A percentile compares a stretch with the other conserved stretches of the same genome.
These are phyloP conservation scores for Anisodus acutangulus DNA, from an alignment of 257 asterid genomes.

Conservation along the genomic window DNA sequence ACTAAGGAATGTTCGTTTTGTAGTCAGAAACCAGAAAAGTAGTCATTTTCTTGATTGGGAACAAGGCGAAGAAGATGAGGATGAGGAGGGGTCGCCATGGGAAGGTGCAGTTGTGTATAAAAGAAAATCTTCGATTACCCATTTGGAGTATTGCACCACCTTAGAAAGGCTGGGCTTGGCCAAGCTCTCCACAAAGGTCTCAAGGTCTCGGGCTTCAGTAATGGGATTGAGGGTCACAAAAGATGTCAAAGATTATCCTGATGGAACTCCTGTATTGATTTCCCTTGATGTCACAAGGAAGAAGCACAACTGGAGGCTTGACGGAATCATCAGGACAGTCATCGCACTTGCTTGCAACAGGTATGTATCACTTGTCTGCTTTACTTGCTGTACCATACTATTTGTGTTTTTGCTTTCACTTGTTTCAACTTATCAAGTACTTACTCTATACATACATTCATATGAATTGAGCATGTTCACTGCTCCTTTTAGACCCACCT, in stretches of 20 bases:
- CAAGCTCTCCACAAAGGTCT: constrained; percentile 64
- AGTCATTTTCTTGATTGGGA: constrained; percentile 36
- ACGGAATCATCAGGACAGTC: constrained; percentile 79
- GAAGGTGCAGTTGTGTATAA: constrained; percentile 71
- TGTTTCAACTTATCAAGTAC: not conserved
- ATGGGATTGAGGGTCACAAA: constrained; percentile 80
- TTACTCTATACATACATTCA: not conserved
- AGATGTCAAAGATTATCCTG: constrained; percentile 59
- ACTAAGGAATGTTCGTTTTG: not conserved
- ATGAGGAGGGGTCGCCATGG: constrained; percentile 69
- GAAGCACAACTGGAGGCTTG: constrained; percentile 73
- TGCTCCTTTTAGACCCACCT: not conserved
- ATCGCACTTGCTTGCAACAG: constrained; percentile 76
- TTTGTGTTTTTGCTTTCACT: not conserved
- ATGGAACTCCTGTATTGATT: constrained; percentile 85
- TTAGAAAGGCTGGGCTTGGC: constrained; percentile 82
- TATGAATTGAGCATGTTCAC: not conserved
- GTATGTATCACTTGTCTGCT: constrained; percentile 49
- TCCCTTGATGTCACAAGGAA: constrained; percentile 74
- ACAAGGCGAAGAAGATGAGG: constrained; percentile 42
- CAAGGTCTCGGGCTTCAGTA: constrained; percentile 68
- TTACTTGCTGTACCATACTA: not conserved
- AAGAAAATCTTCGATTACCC: constrained; percentile 64
- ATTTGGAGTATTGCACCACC: constrained; percentile 84
- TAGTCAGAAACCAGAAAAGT: constrained; percentile 30